Percentiles rank a stretch among this genome's conserved stretches.
Conservation (phyloP, 768 basidiomycete genomes). For the Rhizopogon vinicolor region DNA sequence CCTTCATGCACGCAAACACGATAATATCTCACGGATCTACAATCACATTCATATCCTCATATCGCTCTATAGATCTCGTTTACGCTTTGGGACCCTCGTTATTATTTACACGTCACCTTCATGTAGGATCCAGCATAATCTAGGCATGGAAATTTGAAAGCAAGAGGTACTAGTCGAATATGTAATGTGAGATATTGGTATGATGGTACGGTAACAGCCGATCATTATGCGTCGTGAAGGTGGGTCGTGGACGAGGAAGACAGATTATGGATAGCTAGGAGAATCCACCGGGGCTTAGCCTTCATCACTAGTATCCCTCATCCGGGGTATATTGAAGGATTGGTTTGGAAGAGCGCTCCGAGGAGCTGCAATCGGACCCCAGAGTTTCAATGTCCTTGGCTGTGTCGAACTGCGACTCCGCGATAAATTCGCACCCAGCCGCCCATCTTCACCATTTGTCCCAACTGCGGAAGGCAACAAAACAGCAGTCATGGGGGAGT, state of each 20-base stretch:
- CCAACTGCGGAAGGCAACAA: conserved; percentile 16
- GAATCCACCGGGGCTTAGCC: conserved; percentile 21
- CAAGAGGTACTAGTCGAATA: conserved; percentile 1
- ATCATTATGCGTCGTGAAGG: neutral
- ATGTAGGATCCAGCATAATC: conserved; percentile 1
- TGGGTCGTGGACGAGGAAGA: neutral
- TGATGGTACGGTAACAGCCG: neutral
- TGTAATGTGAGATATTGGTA: conserved; percentile 3
- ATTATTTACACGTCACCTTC: neutral
- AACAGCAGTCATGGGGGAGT: conserved; percentile 49
- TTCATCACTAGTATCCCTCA: conserved; percentile 19
- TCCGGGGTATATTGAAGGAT: conserved; percentile 38
- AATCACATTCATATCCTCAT: neutral
- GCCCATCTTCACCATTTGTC: conserved; percentile 36
- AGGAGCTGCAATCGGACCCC: conserved; percentile 26
- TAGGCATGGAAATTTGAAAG: neutral
- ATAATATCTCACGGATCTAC: neutral
- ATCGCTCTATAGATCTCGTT: neutral
- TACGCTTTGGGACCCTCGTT: neutral
- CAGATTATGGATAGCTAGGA: conserved; percentile 7
- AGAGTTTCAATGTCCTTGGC: conserved; percentile 35
- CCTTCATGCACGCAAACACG: neutral
- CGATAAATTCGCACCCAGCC: conserved; percentile 49
- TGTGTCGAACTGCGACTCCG: conserved; percentile 56
- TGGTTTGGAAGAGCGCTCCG: conserved; percentile 53